These are phyloP conservation scores for Camellia oleifera DNA, from an alignment of 179 eudicot species.

Conservation along the genomic window DNA sequence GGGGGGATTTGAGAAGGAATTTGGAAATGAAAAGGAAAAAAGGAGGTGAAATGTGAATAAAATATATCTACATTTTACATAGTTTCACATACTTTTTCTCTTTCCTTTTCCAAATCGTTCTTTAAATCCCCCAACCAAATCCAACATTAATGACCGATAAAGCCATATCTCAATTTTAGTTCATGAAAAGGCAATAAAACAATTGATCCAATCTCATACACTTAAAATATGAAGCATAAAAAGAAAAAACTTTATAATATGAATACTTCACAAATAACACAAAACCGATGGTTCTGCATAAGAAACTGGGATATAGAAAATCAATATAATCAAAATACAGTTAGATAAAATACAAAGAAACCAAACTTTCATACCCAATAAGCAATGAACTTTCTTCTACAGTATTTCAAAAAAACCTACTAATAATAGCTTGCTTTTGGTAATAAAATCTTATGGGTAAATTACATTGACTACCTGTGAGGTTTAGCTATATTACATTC, in stretches of 20 bases:
- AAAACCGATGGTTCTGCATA: not conserved
- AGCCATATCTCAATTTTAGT: not conserved
- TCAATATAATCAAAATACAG: not conserved
- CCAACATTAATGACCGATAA: constrained; percentile 27
- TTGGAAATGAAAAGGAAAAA: too few relatives aligned
- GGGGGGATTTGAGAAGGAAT: too few relatives aligned
- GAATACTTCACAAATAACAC: not conserved
- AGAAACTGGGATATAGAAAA: not conserved
- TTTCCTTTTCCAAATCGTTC: too few relatives aligned
- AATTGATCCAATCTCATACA: not conserved
- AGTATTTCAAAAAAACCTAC: not conserved
- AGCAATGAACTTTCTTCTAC: not conserved
- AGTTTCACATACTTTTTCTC: too few relatives aligned
- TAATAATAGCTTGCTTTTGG: not conserved
- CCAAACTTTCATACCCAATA: not conserved
- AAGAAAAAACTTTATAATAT: not conserved
- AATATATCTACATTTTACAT: too few relatives aligned
- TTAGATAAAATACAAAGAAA: not conserved
- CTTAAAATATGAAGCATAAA: not conserved
- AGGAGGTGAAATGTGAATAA: too few relatives aligned
- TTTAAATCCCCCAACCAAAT: too few relatives aligned
- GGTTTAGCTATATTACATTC: too few relatives aligned
- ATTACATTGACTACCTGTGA: too few relatives aligned
- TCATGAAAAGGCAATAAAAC: too few relatives aligned
- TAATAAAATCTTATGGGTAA: not conserved